Base-by-base conservation (phyloP, 1,284 basidiomycete species). In the Afroboletus lepidellus region DNA sequence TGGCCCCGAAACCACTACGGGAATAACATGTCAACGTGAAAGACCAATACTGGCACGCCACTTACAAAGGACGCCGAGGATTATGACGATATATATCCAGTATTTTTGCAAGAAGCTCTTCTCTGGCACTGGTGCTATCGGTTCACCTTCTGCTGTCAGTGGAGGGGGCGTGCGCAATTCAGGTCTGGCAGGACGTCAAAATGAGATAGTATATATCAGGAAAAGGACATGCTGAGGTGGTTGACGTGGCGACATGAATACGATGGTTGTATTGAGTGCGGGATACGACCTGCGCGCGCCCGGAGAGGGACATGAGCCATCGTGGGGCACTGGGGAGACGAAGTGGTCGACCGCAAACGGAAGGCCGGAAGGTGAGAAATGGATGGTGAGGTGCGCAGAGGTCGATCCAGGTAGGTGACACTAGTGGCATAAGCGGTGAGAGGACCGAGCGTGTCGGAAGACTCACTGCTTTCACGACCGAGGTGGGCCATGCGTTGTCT, bases 21-120 rank as follows among this genome's bases (percentile, higher is more conserved):
- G 21, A 48, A 43, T 30, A n/a, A 51, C 7, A 13, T 6, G 37
- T 50, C 24, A 42, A 24, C 5, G 18, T 11, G 41, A 25, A 54
- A 34, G 8, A 43, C 27, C 15, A 16, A 15, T n/a, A 29, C 16
- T 16, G 41, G 24, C 37, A 48, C 7, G 29, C 27, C 43, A 78
- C 84, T 67, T 60, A 88, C 87, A 54, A 32, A 87, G 63, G 27
- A 79, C 77, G 32, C 86, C 71, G 16, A 92, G 69, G 27, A 79
- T 69, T 3, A 82, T 77, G 29, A 78, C 73, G 45, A 92, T 81
- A 61, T 92, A 92, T 69, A 94, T 73, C 90, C 92, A 94, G 70
- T 94, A 94, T 70, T 94, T 94, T 65, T 92, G 87, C 33, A 94
- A 55, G 70, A 94, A 92, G 9, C 81, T 74, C 71, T 93, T 89